phyloP scores from a whole-genome alignment of 176 grass and related monocot genomes.

The Aegilops sharonensis region DNA sequence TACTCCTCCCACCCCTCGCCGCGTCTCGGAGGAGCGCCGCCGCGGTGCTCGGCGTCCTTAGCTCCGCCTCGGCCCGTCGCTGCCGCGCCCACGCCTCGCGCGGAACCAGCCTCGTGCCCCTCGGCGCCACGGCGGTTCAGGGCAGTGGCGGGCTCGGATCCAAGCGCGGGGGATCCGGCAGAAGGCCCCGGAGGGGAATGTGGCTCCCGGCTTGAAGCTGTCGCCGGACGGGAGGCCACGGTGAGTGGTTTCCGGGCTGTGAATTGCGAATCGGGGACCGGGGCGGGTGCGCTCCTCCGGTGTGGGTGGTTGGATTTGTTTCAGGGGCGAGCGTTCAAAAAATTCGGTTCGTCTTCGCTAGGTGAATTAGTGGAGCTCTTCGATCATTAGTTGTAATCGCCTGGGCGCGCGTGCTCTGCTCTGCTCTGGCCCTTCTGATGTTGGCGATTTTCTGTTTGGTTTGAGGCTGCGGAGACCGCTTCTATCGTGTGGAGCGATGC shows the following conservation, averaged over 20 bases:
- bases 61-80: background rate
- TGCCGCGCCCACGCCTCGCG: background rate
- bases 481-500: background rate
- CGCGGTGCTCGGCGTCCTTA: background rate
- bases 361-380: background rate
- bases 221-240: constrained; percentile 11
- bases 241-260: constrained; percentile 41
- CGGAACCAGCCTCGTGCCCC: background rate
- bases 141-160: constrained; percentile 22
- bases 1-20: background rate
- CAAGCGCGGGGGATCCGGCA: constrained; percentile 11
- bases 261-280: constrained; percentile 9
- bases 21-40: constrained; percentile 35
- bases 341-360: background rate
- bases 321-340: background rate
- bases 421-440: background rate
- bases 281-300: background rate
- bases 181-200: constrained; percentile 38
- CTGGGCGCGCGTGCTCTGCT: background rate
- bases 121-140: background rate
- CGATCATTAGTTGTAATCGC: constrained; percentile 3
- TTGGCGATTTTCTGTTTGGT: background rate
- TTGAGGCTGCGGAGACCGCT: background rate
- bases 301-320: constrained; percentile 29
- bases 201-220: constrained; percentile 31